Conservation (phyloP, 2,329 filamentous ascomycete genomes). For the Talaromyces verruculosus region DNA sequence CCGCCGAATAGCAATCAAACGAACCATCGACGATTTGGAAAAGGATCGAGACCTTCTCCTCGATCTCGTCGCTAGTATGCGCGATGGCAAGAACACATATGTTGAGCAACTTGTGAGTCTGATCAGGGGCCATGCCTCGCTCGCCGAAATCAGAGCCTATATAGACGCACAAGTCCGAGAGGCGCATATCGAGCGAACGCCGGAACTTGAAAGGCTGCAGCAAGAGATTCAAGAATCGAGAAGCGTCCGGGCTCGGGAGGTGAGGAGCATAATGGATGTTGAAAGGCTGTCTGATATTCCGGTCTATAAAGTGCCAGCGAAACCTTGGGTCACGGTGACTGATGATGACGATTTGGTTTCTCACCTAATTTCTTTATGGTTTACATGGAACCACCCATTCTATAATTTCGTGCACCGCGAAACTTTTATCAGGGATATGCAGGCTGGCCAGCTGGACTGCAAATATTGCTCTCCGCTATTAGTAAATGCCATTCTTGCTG, state of each 20-base stretch:
- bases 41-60: conserved; percentile 30
- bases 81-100: conserved; percentile 25
- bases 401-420: conserved; percentile 79
- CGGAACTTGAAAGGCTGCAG: conserved; percentile 27
- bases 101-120: conserved; percentile 29
- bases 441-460: conserved; percentile 46
- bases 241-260: conserved; percentile 23
- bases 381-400: conserved; percentile 89
- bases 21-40: conserved; percentile 22
- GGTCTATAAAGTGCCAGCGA: conserved; percentile 35
- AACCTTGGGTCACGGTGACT: conserved; percentile 78
- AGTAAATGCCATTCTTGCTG: conserved; percentile 85
- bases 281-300: conserved; percentile 41
- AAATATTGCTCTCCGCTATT: conserved; percentile 80
- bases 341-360: conserved; percentile 70
- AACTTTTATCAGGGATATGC: conserved; percentile 62
- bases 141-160: conserved; percentile 30
- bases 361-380: conserved; percentile 88
- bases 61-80: conserved; percentile 28
- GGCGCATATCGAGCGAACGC: conserved; percentile 25
- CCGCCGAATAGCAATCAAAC: conserved; percentile 7
- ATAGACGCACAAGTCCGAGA: conserved; percentile 28
- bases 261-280: conserved; percentile 39
- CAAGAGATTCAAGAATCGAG: conserved; percentile 24
- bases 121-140: conserved; percentile 30